A percentile compares a stretch with the other conserved stretches of the same genome.
Evolutionary conservation across 768 basidiomycete species (phyloP).

Genomic region (Agaricus sinodeliciosus): DNA sequence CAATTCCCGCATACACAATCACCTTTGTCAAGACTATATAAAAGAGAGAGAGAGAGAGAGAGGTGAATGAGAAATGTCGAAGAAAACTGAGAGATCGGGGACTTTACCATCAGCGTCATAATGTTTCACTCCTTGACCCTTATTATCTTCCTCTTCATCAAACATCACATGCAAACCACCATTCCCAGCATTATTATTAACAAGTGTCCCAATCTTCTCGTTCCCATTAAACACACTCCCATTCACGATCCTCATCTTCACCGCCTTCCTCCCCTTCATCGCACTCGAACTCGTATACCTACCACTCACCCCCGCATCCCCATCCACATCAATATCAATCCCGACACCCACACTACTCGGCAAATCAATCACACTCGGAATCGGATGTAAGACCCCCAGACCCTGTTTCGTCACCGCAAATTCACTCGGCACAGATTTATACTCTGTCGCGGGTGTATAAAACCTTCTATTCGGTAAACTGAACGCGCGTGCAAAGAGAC

Average conservation of each 20-base stretch:
- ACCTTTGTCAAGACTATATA: slow-evolving; percentile 78
- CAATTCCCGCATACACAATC: slow-evolving; percentile 87
- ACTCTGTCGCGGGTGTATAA: slow-evolving; percentile 90
- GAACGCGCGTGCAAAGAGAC: slow-evolving; percentile 60
- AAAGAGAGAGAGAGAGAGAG: background rate
- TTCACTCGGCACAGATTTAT: slow-evolving; percentile 59
- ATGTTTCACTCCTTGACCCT: slow-evolving; percentile 46
- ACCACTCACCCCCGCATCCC: no score
- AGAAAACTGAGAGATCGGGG: no score
- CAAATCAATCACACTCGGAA: slow-evolving; percentile 85
- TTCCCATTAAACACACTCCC: slow-evolving; percentile 8
- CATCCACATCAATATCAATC: slow-evolving; percentile 40
- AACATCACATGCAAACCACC: slow-evolving; percentile 14
- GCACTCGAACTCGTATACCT: slow-evolving; percentile 19
- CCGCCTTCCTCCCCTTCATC: slow-evolving; percentile 59
- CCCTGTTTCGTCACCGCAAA: slow-evolving; percentile 30
- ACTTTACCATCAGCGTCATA: slow-evolving; percentile 88
- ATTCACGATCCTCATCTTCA: slow-evolving; percentile 13
- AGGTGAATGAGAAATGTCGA: no score
- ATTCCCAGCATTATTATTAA: no score
- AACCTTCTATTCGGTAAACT: slow-evolving; percentile 78
- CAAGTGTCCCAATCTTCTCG: slow-evolving; percentile 17
- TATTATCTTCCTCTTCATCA: slow-evolving; percentile 22
- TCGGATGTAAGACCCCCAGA: slow-evolving; percentile 50
- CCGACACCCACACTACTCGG: slow-evolving; percentile 39